Conservation (phyloP, 2,329 filamentous ascomycete genomes). For the Diaporthe batatas region DNA sequence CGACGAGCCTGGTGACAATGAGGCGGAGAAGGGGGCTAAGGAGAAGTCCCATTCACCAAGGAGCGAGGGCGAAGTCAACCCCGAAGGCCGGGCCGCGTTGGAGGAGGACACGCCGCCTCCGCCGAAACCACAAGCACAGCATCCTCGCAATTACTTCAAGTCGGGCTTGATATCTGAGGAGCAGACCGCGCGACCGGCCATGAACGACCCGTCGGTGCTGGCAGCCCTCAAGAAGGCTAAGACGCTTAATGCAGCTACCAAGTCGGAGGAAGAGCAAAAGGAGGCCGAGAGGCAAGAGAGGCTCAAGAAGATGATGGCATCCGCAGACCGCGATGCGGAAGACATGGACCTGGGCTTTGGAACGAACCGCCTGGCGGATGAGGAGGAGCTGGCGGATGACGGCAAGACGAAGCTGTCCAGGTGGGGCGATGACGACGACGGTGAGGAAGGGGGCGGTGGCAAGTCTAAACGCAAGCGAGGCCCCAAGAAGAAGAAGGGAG, state of each 20-base stretch:
- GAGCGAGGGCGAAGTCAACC: constrained; percentile 44
- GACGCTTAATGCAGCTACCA: constrained; percentile 65
- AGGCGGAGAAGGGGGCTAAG: constrained; percentile 45
- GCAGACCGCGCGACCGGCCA: constrained; percentile 64
- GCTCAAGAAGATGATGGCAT: constrained; percentile 79
- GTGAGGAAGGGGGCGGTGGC: constrained; percentile 60
- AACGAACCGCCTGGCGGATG: constrained; percentile 86
- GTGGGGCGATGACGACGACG: constrained; percentile 70
- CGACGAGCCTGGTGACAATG: constrained; percentile 49
- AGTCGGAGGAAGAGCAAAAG: constrained; percentile 56
- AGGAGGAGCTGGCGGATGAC: constrained; percentile 81
- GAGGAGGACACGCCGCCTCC: constrained; percentile 60
- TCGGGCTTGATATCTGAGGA: constrained; percentile 69
- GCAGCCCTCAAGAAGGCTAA: constrained; percentile 90
- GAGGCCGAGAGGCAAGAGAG: constrained; percentile 72
- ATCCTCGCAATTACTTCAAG: constrained; percentile 73
- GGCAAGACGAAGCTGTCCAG: constrained; percentile 76
- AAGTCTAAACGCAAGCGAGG: constrained; percentile 76
- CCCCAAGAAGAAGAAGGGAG: constrained; percentile 81
- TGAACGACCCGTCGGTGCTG: constrained; percentile 82
- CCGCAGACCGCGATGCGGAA: constrained; percentile 83
- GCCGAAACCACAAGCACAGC: constrained; percentile 54
- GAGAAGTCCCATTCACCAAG: constrained; percentile 34
- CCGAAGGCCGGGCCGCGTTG: constrained; percentile 46
- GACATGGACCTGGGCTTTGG: constrained; percentile 98